A percentile compares a stretch with the other conserved stretches of the same genome.
These are phyloP conservation scores for Solanum boliviense DNA, from an alignment of 257 asterid species.

Conservation along the genomic window DNA sequence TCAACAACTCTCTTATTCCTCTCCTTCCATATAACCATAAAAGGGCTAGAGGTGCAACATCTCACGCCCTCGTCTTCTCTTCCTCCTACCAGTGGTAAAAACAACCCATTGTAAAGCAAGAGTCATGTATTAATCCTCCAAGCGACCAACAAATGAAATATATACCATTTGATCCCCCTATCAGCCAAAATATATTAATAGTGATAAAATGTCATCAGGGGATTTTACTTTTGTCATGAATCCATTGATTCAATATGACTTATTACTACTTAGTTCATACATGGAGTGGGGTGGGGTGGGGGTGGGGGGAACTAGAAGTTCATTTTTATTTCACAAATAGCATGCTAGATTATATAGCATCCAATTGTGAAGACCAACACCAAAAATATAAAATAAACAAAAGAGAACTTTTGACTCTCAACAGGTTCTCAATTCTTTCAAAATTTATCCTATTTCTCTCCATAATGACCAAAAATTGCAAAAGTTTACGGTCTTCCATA, in stretches of 20 bases:
- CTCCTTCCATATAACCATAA: not conserved
- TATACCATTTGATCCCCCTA: not conserved
- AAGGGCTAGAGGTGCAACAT: not conserved
- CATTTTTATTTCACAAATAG: not conserved
- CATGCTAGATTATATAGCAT: not conserved
- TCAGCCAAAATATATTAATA: not conserved
- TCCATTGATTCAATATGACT: not conserved
- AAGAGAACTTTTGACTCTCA: not conserved
- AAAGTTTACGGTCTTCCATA: not conserved
- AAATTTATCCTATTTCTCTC: not conserved
- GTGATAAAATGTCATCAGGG: not conserved
- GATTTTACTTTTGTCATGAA: not conserved
- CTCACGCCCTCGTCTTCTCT: not conserved
- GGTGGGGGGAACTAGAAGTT: not conserved
- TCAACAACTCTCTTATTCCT: not conserved
- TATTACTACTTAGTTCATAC: not conserved
- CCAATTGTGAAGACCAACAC: not conserved
- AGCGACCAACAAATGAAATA: not conserved
- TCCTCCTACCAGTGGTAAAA: not conserved
- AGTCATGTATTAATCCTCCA: not conserved
- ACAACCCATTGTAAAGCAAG: not conserved
- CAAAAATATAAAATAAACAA: not conserved
- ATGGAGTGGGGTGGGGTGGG: not conserved
- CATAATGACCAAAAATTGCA: not conserved
- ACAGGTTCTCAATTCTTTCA: not conserved